Conservation (phyloP, 257 asterid species). For the Orobanche coerulescens region DNA sequence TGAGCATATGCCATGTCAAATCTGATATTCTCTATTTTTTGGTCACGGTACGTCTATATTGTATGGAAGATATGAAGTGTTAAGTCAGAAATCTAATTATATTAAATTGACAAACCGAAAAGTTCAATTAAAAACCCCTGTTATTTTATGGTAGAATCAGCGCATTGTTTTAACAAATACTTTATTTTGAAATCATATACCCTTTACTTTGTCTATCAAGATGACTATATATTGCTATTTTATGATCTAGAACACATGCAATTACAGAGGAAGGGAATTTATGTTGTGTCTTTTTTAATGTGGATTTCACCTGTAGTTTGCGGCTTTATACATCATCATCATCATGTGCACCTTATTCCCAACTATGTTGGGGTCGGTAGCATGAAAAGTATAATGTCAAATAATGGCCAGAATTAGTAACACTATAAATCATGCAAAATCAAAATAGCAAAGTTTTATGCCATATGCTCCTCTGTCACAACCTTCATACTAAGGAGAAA, state of each 20-base stretch:
- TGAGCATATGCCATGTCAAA: neutral
- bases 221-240: constrained; percentile 6
- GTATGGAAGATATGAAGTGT: neutral
- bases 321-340: neutral
- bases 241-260: constrained; percentile 9
- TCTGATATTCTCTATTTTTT: neutral
- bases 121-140: neutral
- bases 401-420: too few species aligned
- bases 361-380: too few species aligned
- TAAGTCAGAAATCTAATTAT: constrained; percentile 3
- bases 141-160: neutral
- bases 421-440: too few species aligned
- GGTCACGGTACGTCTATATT: neutral
- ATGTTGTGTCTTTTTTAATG: neutral
- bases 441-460: too few species aligned
- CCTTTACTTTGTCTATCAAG: neutral
- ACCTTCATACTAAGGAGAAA: too few species aligned
- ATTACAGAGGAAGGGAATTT: neutral
- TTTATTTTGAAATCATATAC: neutral
- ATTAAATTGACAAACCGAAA: neutral
- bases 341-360: too few species aligned
- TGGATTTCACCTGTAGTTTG: neutral
- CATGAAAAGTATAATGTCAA: too few species aligned
- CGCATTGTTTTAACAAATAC: neutral
- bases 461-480: too few species aligned